A percentile compares a stretch with the other conserved stretches of the same genome.
These are phyloP conservation scores for Hevea brasiliensis DNA, from an alignment of 345 rosid species.

Conservation along the genomic window DNA sequence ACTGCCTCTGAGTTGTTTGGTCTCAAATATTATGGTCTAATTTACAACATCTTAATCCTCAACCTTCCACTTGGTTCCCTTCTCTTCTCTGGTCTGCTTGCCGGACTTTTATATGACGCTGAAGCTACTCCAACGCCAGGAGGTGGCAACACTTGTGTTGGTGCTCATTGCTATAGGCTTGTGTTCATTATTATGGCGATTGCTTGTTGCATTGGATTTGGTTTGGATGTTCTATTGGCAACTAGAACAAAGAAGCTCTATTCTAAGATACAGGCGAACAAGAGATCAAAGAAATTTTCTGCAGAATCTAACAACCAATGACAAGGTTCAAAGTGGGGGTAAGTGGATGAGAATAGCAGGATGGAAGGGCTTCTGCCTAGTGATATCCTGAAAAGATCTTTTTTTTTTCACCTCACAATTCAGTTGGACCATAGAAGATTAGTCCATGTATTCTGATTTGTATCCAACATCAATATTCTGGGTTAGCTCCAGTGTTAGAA, in stretches of 20 bases:
- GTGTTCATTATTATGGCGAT: constrained; percentile 74
- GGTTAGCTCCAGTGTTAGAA: too few species aligned
- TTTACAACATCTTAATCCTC: constrained; percentile 83
- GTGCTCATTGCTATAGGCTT: constrained; percentile 82
- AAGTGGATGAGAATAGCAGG: constrained; percentile 9
- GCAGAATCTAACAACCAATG: constrained; percentile 15
- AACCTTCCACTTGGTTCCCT: constrained; percentile 93
- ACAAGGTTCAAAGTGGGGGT: neutral
- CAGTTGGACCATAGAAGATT: neutral
- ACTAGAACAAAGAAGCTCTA: constrained; percentile 63
- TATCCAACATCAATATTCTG: too few species aligned
- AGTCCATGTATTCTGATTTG: too few species aligned
- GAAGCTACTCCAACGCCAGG: constrained; percentile 72
- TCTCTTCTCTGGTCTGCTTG: constrained; percentile 88
- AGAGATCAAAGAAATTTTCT: constrained; percentile 44
- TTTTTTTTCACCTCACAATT: neutral
- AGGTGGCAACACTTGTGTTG: constrained; percentile 85
- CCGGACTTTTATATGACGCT: constrained; percentile 76
- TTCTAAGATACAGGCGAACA: constrained; percentile 47
- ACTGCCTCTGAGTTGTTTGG: constrained; percentile 95
- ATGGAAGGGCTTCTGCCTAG: constrained; percentile 25
- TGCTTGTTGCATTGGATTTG: constrained; percentile 62
- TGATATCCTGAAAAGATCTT: neutral
- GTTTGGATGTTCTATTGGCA: constrained; percentile 62
- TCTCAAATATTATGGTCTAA: constrained; percentile 78